Evolutionary conservation across 192 early-diverging fungal genomes (phyloP).

Genomic region (Entophlyctis luteolus): DNA sequence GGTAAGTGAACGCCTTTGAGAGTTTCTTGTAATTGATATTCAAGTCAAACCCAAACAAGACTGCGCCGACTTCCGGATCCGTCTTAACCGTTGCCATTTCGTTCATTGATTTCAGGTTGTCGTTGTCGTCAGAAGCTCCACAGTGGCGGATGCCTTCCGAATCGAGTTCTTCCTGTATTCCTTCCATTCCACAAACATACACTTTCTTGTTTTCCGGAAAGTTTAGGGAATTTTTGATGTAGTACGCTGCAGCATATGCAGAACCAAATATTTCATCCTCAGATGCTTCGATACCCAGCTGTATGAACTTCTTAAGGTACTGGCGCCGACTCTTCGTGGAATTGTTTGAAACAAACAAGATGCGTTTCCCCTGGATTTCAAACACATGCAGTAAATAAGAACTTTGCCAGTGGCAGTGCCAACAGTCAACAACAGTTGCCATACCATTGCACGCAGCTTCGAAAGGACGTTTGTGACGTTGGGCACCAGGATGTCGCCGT

Average conservation of each 20-base stretch:
- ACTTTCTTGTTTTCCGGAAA: conserved; percentile 86
- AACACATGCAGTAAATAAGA: neutral
- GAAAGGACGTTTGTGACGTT: conserved; percentile 68
- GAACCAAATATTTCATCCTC: conserved; percentile 88
- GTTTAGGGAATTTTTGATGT: conserved; percentile 74
- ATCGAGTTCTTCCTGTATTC: conserved; percentile 81
- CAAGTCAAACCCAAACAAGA: conserved; percentile 88
- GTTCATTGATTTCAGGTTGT: conserved; percentile 43
- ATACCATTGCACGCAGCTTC: conserved; percentile 44
- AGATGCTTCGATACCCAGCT: conserved; percentile 72
- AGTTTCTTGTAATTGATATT: conserved; percentile 91
- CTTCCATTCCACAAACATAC: conserved; percentile 85
- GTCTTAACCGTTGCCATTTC: conserved; percentile 57
- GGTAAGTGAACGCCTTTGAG: conserved; percentile 84
- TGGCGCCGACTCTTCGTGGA: conserved; percentile 78
- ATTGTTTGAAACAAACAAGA: conserved; percentile 99
- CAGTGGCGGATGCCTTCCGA: conserved; percentile 66
- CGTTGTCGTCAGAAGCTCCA: conserved; percentile 55
- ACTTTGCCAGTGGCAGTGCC: neutral
- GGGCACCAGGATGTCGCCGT: conserved; percentile 63
- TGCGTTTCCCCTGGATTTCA: conserved; percentile 61
- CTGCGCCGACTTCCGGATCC: conserved; percentile 76
- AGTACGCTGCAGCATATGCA: conserved; percentile 87
- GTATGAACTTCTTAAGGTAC: conserved; percentile 80
- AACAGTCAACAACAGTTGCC: neutral